Base-by-base conservation (phyloP, 2,329 filamentous ascomycete species). In the Lojkania enalia region DNA sequence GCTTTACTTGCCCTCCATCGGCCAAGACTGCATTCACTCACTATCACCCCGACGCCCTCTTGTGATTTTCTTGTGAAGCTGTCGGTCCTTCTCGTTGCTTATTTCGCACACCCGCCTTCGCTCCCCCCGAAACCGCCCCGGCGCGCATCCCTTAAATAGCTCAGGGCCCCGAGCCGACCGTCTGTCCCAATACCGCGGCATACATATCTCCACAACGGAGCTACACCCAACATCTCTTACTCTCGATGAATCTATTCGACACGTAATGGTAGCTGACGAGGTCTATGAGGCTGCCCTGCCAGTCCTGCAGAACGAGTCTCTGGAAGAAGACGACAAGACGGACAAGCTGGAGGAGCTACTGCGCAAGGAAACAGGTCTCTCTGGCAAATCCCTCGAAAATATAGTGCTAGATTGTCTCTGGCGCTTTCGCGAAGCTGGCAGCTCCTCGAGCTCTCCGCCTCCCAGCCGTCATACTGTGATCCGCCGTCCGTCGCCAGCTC, bases 241-340 rank as follows among this genome's bases (percentile, higher is more conserved):
- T 32, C 25, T 27, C 36, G 19, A 45, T 41, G 39, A 42, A 39
- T 16, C 19, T 31, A 20, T 14, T 35, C 42, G 35, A 48, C 35
- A 42, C 39, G 80, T 51, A 67, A 96, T 97, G 92, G 85, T 96
- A 52, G 88, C 91, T 61, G 92, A 97, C 77, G 85, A 91, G 60
- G 84, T 92, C 44, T 95, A 95, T 76, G 90, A 96, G 61, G 82
- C 94, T 63, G 96, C 90, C 71, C 83, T 95, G 67, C 88, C 90
- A 40, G 82, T 96, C 65, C 81, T 99, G 54, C 85, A 94, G 74
- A 86, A 96, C 72, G 75, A 83, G 46, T 78, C 80, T 43, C 78
- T 96, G 50, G 89, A 95, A 61, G 94, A 97, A 53, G 94, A 99
- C 72, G 92, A 96, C 65, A 95, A 94, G 77, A 92, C 88, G 37